These are phyloP conservation scores for Bisporella sp. DNA, from an alignment of 2,329 filamentous ascomycete species.

Conservation along the genomic window DNA sequence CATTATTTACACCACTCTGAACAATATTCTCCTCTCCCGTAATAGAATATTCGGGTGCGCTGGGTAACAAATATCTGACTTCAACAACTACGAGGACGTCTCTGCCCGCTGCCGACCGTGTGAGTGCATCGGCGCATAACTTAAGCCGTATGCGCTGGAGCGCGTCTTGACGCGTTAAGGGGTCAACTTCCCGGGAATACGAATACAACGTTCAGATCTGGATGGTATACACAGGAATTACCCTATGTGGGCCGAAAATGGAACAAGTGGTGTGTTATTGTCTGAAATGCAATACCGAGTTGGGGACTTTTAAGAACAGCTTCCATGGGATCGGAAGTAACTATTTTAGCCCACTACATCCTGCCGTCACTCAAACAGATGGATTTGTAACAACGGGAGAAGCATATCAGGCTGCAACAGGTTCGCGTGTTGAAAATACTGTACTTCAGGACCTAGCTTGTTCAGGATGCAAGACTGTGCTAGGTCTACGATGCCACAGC, in stretches of 20 bases:
- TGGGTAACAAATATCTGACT: no score
- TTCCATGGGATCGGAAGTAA: constrained; percentile 27
- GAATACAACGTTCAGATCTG: no score
- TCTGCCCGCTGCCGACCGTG: no score
- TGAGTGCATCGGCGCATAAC: no score
- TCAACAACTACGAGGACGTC: no score
- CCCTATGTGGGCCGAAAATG: constrained; percentile 9
- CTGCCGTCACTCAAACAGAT: constrained; percentile 8
- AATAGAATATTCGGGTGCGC: no score
- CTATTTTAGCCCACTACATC: constrained; percentile 22
- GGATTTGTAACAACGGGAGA: constrained; percentile 21
- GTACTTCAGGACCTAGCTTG: constrained; percentile 26
- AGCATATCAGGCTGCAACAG: constrained; percentile 14
- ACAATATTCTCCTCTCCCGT: no score
- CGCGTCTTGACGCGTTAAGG: no score
- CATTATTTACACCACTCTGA: no score
- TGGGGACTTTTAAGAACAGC: constrained; percentile 23
- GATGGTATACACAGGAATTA: no score
- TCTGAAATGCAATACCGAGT: constrained; percentile 18
- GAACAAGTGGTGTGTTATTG: constrained; percentile 21
- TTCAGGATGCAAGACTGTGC: constrained; percentile 14
- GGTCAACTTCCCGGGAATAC: no score
- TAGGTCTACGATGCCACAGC: constrained; percentile 24
- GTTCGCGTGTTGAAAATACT: constrained; percentile 22
- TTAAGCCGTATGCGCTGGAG: no score